Evolutionary conservation across 352 stramenopile species (phyloP).

Genomic region (Achlya hypogyna): DNA sequence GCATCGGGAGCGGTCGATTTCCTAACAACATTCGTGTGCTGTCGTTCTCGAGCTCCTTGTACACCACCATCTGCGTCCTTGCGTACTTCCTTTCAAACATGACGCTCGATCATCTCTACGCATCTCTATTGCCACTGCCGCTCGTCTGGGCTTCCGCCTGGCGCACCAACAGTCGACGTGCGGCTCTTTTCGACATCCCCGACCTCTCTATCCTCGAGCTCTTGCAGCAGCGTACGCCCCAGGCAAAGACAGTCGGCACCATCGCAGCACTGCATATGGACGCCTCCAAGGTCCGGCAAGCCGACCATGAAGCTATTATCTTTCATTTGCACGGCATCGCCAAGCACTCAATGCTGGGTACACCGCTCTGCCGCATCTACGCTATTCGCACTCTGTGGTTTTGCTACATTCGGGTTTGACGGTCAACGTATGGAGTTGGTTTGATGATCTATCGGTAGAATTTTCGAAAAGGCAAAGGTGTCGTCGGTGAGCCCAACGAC

Average conservation of each 20-base stretch:
- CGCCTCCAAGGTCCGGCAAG: background rate
- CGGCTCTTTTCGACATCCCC: conserved; percentile 13
- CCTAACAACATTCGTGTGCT: conserved; percentile 20
- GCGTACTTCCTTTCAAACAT: background rate
- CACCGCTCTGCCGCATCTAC: background rate
- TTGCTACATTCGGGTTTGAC: background rate
- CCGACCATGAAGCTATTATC: background rate
- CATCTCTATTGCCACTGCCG: background rate
- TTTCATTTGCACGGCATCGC: background rate
- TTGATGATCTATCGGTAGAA: background rate
- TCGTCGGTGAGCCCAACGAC: background rate
- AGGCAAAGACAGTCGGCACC: background rate
- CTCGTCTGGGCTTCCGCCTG: conserved; percentile 9
- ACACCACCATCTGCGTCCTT: conserved; percentile 16
- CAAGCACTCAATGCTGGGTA: background rate
- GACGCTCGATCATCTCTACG: background rate
- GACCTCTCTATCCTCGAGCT: conserved; percentile 9
- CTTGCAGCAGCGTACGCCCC: background rate
- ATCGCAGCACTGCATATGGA: conserved; percentile 16
- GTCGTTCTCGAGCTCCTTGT: conserved; percentile 18
- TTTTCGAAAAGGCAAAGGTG: background rate
- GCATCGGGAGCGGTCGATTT: conserved; percentile 17
- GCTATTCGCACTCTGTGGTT: conserved; percentile 1
- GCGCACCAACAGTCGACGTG: conserved; percentile 1
- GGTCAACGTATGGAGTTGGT: background rate